phyloP scores from a whole-genome alignment of 2,329 filamentous ascomycete species.

The Alternaria infectoria region DNA sequence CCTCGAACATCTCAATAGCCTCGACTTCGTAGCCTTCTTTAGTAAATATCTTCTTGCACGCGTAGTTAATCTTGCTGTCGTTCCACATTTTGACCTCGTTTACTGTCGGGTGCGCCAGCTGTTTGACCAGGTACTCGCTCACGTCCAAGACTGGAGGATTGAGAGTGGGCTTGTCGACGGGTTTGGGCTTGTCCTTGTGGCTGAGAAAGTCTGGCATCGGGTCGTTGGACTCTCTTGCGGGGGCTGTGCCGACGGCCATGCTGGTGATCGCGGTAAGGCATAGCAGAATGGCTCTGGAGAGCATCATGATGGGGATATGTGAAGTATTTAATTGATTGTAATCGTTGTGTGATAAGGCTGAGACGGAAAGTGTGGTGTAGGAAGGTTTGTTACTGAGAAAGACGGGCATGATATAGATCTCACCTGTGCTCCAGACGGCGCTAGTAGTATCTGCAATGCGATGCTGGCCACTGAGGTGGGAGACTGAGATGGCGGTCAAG shows the following conservation, averaged over 20 bases:
- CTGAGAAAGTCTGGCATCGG: background rate
- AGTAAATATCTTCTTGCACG: background rate
- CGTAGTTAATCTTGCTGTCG: background rate
- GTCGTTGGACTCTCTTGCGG: background rate
- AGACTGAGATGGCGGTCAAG: background rate
- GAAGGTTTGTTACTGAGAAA: background rate
- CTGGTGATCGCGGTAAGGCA: background rate
- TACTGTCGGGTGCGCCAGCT: background rate
- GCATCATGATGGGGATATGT: background rate
- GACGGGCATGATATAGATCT: background rate
- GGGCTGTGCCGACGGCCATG: background rate
- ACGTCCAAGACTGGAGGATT: background rate
- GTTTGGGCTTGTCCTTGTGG: background rate
- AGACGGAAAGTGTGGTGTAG: background rate
- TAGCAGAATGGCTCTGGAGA: background rate
- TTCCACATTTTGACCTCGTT: background rate
- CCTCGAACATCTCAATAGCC: background rate
- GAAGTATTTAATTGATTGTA: background rate
- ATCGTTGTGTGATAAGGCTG: background rate
- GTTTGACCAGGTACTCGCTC: background rate
- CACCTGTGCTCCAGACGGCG: background rate
- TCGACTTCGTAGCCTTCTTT: background rate
- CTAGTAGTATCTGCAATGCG: background rate
- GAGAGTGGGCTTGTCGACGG: background rate
- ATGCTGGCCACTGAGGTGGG: background rate